Evolutionary conservation across 2,329 filamentous ascomycete genomes (phyloP).

Genomic region (Leptographium flavum): DNA sequence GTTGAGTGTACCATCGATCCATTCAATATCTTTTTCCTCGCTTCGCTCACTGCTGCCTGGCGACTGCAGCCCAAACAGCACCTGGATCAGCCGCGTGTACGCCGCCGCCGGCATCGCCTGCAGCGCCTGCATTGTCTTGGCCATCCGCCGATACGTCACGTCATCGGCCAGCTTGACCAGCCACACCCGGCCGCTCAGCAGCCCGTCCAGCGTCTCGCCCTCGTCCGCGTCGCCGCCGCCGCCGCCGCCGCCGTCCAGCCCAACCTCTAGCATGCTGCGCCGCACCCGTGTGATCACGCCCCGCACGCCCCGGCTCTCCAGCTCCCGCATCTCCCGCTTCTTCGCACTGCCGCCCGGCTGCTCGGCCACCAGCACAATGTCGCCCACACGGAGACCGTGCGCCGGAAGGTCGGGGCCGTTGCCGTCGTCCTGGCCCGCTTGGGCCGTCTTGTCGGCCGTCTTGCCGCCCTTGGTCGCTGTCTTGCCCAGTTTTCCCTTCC

Average conservation of each 20-base stretch:
- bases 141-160: constrained; percentile 53
- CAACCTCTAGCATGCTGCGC: constrained; percentile 45
- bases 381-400: constrained; percentile 62
- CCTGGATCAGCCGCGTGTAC: constrained; percentile 45
- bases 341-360: constrained; percentile 59
- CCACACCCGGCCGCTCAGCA: constrained; percentile 35
- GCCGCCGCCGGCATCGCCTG: constrained; percentile 41
- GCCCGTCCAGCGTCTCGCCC: constrained; percentile 26
- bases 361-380: constrained; percentile 64
- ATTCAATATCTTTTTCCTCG: constrained; percentile 21
- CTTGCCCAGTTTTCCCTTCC: too few relatives aligned
- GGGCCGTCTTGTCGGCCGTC: neutral
- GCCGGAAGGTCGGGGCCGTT: constrained; percentile 43
- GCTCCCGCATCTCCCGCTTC: constrained; percentile 57
- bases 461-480: too few relatives aligned
- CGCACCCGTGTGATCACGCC: constrained; percentile 58
- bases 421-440: neutral
- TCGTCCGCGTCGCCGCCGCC: constrained; percentile 37
- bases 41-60: constrained; percentile 28
- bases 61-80: constrained; percentile 45
- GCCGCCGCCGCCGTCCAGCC: constrained; percentile 39
- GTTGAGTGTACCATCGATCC: constrained; percentile 48
- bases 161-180: constrained; percentile 54
- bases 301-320: constrained; percentile 52
- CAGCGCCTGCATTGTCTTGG: constrained; percentile 44